phyloP scores from a whole-genome alignment of 306 rosid species.

The Aeschynomene evenia region DNA sequence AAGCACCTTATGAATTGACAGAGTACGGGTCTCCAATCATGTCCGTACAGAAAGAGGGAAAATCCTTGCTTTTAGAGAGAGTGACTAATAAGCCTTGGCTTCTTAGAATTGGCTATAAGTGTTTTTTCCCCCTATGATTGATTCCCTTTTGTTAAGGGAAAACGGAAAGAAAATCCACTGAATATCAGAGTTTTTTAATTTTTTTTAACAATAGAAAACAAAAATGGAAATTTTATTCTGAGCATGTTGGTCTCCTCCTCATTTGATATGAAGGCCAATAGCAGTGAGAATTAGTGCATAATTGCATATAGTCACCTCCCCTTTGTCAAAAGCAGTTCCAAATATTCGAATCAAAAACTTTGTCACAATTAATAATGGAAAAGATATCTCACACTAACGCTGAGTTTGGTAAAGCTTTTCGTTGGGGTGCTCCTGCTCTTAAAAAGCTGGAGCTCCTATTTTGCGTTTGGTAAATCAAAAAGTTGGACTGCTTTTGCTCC shows the following conservation, averaged over 20 bases:
- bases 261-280: background rate
- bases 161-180: background rate
- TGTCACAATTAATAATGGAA: background rate
- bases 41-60: slow-evolving; percentile 17
- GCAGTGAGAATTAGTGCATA: background rate
- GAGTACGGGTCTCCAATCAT: background rate
- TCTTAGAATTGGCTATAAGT: background rate
- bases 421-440: no score
- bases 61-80: background rate
- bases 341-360: background rate
- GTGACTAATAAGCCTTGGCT: no score
- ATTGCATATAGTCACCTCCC: background rate
- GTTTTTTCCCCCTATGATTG: background rate
- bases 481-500: no score
- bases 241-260: background rate
- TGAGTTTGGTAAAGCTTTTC: no score
- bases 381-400: background rate
- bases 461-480: no score
- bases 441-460: no score
- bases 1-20: background rate
- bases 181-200: background rate
- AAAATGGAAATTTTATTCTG: background rate
- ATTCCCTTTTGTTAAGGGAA: background rate
- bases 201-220: background rate
- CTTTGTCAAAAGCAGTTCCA: background rate